Evolutionary conservation across 805 yeast genomes (phyloP), one percentile per base, ranked within the genome.

Genomic region (Priceomyces carsonii): DNA sequence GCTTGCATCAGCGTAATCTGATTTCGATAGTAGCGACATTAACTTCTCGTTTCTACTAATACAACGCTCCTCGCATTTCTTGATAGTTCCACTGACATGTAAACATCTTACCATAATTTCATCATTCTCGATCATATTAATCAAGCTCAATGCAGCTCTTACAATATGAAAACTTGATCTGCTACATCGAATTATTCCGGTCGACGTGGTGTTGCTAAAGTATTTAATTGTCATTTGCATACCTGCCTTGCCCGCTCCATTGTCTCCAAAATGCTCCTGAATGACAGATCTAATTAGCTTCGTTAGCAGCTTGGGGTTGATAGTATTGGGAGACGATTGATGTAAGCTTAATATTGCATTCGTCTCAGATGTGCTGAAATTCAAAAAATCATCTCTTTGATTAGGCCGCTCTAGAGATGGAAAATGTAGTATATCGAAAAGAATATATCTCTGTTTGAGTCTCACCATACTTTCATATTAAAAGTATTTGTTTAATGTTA

Each of bases 11-110:
- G 15, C 36, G 3, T 27, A 16, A 9, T 34, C 28, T 14, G 44
- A 38, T 17, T 38, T 40, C 18, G 38, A 40, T 12, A 53, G 20
- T 29, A 42, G 14, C 38, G 57, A 44, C 51, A 74, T 61, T 28
- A 60, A 43, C 27, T 64, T 59, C 33, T 70, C 66, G 51, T 77
- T 66, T 36, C 70, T 57, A 18, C 43, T 43, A 8, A 86, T 78
- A 0, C 89, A 82, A 39, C 69, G 75, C 44, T 79, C 74, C 53
- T 90, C 95, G 44, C 95, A 77, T 52, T 86, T 87, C 53, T 80
- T 82, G 20, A 90, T 89, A 0, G 96, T 88, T 0, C 96, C 98
- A 51, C 95, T 82, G 0, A 86, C 79, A 38, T 82, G 84, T 4
- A 75, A 61, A 18, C 85, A 81, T 36, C 80, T 69, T 10, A 89